Base-by-base conservation (phyloP, 495 filamentous ascomycete genomes). In the Talaromyces wortmannii region DNA sequence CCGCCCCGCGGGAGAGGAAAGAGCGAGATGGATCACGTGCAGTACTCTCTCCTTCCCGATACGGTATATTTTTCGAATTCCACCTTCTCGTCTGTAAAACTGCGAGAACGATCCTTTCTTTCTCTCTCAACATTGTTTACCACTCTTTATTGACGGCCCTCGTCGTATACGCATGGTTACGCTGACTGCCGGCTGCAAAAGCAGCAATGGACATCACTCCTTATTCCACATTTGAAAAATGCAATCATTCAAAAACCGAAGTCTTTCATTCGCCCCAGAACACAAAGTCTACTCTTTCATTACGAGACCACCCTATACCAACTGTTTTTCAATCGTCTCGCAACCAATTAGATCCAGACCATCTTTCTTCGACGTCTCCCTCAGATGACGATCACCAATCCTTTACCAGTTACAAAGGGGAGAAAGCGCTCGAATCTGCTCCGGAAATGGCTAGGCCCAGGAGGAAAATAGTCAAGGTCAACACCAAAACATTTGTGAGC, bases 21-120 rank as follows among this genome's bases (percentile, higher is more conserved):
- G 17, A 23, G 44, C 44, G 17, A 10, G 1, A 12, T 15, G 16
- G 17, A 36, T 46, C 52, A 53, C 52, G 42, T 53, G 52, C 52
- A 12, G 18, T 10, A 17, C 30, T n/a, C 17, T 45, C 52, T 45
- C 52, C 52, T 53, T 53, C 52, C 52, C 44, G 45, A 53, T 45
- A 7, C n/a, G 42, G 52, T 29, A 52, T 18, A 15, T 50, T 7
- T 12, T 12, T 40, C 13, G 12, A 29, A 12, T 48, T 48, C 33
- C 31, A 16, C 31, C 33, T 50, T 6, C 31, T 16, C 48, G 7
- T 13, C 8, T 40, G 2, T 8, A 10, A 13, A 40, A 40, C 36
- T 40, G 36, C 4, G 23, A 23, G 2, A 23, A 4, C 4, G 4
- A 23, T 15, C 40, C n/a, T 43, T 43, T 43, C 40, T 2, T 2